Evolutionary conservation across 2,329 filamentous ascomycete species (phyloP).

Genomic region (Penicillium sp.): DNA sequence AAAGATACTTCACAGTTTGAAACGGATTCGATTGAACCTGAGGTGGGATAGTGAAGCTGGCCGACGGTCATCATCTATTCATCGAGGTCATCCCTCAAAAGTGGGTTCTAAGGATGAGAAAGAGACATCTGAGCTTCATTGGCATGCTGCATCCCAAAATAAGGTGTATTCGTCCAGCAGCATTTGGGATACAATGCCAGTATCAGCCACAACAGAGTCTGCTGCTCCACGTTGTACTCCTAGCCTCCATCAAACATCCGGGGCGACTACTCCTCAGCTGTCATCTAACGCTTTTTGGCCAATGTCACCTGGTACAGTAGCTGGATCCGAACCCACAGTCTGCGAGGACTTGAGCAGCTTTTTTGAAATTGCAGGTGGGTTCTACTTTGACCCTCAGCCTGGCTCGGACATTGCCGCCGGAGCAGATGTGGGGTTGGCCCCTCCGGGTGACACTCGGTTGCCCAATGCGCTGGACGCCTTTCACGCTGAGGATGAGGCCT

Average conservation of each 20-base stretch:
- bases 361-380: conserved; percentile 58
- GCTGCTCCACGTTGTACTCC: neutral
- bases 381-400: conserved; percentile 29
- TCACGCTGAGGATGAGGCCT: conserved; percentile 35
- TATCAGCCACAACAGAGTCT: conserved; percentile 2
- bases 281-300: conserved; percentile 17
- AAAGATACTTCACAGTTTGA: conserved; percentile 57
- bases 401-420: conserved; percentile 7
- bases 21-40: conserved; percentile 56
- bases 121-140: neutral
- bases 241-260: conserved; percentile 8
- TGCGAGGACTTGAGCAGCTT: conserved; percentile 57
- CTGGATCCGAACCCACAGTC: conserved; percentile 17
- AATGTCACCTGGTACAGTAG: conserved; percentile 12
- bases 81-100: neutral
- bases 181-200: neutral
- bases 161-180: neutral
- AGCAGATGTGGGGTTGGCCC: conserved; percentile 9
- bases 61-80: neutral
- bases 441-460: neutral
- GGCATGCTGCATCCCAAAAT: neutral
- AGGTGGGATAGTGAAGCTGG: conserved; percentile 8
- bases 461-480: conserved; percentile 27
- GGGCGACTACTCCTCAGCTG: conserved; percentile 13
- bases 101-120: neutral